phyloP scores from a whole-genome alignment of 169 alveolate species.

The Plasmodium vivax region DNA sequence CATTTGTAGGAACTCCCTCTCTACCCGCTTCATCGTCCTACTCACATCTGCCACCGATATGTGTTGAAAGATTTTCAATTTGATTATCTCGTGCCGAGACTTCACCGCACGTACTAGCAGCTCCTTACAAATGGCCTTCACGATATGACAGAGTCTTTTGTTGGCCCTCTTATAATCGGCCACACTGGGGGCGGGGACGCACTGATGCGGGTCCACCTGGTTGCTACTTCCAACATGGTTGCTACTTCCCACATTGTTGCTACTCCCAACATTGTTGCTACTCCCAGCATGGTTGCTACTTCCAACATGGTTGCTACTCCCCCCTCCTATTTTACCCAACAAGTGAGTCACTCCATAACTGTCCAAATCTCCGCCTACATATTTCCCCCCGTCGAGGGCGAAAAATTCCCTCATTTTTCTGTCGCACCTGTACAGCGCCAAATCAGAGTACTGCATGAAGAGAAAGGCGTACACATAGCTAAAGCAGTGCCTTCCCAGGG shows the following conservation, averaged over 20 bases:
- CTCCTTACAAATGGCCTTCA: conserved; percentile 47
- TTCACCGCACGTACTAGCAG: not conserved
- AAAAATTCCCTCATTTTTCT: conserved; percentile 31
- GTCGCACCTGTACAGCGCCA: conserved; percentile 22
- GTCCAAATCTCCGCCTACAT: not conserved
- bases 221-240: not conserved
- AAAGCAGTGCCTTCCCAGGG: conserved; percentile 39
- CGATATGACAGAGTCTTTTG: not conserved
- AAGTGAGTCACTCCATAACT: not conserved
- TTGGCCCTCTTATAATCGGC: conserved; percentile 33
- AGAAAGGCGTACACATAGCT: conserved; percentile 37
- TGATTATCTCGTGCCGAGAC: conserved; percentile 33
- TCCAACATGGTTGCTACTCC: too few species aligned
- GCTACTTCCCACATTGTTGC: too few species aligned
- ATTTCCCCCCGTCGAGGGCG: not conserved
- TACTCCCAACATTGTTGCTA: too few species aligned
- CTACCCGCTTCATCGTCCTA: conserved; percentile 29
- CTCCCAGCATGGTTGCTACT: too few species aligned
- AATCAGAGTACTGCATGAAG: conserved; percentile 50
- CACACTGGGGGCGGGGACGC: not conserved
- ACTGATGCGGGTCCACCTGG: not conserved
- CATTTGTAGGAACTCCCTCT: conserved; percentile 13
- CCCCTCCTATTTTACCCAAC: not conserved
- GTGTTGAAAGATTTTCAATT: conserved; percentile 40
- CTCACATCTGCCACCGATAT: conserved; percentile 34